Percentiles rank a stretch among this genome's conserved stretches.
phyloP scores from a whole-genome alignment of 1,139 yeast species.

The Magnusiomyces paraingens region DNA sequence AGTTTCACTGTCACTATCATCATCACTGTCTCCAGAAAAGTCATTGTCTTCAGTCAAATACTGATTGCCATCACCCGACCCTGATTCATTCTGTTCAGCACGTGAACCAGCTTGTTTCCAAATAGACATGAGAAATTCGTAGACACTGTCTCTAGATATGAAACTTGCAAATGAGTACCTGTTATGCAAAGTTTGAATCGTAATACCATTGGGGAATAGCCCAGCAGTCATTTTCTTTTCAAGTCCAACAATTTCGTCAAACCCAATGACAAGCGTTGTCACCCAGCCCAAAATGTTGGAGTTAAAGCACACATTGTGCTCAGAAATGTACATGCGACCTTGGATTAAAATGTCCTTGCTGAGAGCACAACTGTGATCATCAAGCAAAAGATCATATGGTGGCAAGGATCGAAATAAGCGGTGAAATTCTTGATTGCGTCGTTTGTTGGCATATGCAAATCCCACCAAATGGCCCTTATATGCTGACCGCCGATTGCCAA shows the following conservation, averaged over 20 bases:
- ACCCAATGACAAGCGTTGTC: constrained; percentile 66
- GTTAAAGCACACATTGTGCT: constrained; percentile 75
- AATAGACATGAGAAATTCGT: constrained; percentile 48
- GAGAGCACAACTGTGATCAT: constrained; percentile 85
- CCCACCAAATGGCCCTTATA: constrained; percentile 37
- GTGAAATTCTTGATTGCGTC: constrained; percentile 75
- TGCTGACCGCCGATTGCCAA: constrained; percentile 31
- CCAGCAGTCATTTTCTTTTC: constrained; percentile 85
- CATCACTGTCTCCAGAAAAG: constrained; percentile 18
- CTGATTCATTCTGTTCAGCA: not conserved
- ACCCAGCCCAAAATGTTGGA: constrained; percentile 94
- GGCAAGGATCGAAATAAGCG: constrained; percentile 65
- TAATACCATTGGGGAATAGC: constrained; percentile 83
- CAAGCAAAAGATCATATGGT: constrained; percentile 62
- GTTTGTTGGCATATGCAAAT: constrained; percentile 50
- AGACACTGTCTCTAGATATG: constrained; percentile 71
- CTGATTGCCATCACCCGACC: constrained; percentile 14
- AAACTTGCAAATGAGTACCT: constrained; percentile 79
- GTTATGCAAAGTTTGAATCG: constrained; percentile 59
- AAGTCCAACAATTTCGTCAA: constrained; percentile 62
- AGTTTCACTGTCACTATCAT: constrained; percentile 18
- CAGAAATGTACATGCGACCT: constrained; percentile 82
- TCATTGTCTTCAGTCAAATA: constrained; percentile 45
- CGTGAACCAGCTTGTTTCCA: constrained; percentile 32
- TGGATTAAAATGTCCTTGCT: constrained; percentile 86